Percentiles rank a stretch among this genome's conserved stretches.
Evolutionary conservation across 306 rosid species (phyloP).

Genomic region (Pueraria montana): DNA sequence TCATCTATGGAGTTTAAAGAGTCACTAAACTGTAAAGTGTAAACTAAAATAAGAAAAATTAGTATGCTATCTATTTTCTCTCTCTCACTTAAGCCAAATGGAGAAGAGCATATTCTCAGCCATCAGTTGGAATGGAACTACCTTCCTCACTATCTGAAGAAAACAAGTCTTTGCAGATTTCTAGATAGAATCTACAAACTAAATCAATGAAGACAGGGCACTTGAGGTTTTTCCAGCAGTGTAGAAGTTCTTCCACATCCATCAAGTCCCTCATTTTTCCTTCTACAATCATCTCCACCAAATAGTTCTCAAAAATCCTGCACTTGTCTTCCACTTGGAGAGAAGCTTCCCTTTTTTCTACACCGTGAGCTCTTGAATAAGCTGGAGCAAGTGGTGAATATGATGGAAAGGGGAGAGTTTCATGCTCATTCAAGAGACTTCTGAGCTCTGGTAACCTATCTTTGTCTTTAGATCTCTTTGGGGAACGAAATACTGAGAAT

Average conservation of each 20-base stretch:
- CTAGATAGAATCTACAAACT: slow-evolving; percentile 73
- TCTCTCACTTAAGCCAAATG: background rate
- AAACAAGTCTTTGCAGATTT: slow-evolving; percentile 75
- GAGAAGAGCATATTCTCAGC: slow-evolving; percentile 1
- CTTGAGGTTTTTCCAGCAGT: slow-evolving; percentile 36
- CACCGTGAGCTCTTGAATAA: background rate
- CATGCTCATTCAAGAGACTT: background rate
- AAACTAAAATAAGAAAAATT: background rate
- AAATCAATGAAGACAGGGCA: slow-evolving; percentile 70
- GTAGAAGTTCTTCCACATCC: slow-evolving; percentile 54
- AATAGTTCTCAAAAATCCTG: slow-evolving; percentile 2
- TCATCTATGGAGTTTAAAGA: slow-evolving; percentile 1
- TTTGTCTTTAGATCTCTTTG: slow-evolving; percentile 30
- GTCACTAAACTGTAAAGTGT: background rate
- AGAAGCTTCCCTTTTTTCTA: background rate
- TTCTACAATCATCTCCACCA: slow-evolving; percentile 25
- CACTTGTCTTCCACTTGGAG: background rate
- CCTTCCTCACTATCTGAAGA: slow-evolving; percentile 43
- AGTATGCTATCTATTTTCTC: background rate
- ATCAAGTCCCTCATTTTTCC: slow-evolving; percentile 54
- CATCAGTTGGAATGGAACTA: background rate
- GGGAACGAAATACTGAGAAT: slow-evolving; percentile 42
- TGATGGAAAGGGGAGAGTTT: background rate
- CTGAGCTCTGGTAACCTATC: background rate
- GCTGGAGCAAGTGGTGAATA: background rate